Base-by-base conservation (phyloP, 371 early-diverging fungal species). In the Lichtheimia ramosa region DNA sequence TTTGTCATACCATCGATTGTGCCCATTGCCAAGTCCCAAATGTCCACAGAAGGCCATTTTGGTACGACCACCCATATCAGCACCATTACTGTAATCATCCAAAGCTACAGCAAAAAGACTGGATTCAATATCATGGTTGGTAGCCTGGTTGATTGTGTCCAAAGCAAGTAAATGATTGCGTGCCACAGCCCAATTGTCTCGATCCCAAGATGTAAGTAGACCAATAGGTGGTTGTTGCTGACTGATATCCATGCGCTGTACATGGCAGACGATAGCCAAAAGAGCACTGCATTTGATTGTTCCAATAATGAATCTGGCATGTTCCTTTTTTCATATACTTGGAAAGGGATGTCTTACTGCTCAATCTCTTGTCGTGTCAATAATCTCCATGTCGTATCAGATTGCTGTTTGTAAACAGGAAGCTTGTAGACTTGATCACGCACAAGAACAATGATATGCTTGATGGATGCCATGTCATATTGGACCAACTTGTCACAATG, bases 1-100 rank as follows among this genome's bases (percentile, higher is more conserved):
- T 75, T 92, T 93, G 75, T 96, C 96, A 56, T 87, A 92, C 93
- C 95, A 93, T 12, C 96, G 85, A 66, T 95, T 94, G 64, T 83
- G 87, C 8, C 89, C 96, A 23, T 77, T 57, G 61, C 6, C 75
- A 12, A 55, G n/a, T 7, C 43, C 42, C 18, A 25, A 43, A 16
- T 70, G 63, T 10, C 83, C 84, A 64, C 84, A 88, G 71, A 82
- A 85, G 20, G 66, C 79, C 54, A 77, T 83, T 50, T 71, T 73
- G 57, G 72, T 73, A 62, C 76, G 75, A 6, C 70, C 61, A 28
- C 69, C 63, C 3, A 55, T 20, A 41, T 69, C 67, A 21, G 68
- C 54, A 55, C 84, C 56, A 48, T 62, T 50, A 16, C 64, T 68
- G 51, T 79, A 70, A 58, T 93, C 93, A 63, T 96, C 96, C 15